A percentile compares a stretch with the other conserved stretches of the same genome.
Evolutionary conservation across 1,139 yeast species (phyloP).

Genomic region (Taphrina pruni): DNA sequence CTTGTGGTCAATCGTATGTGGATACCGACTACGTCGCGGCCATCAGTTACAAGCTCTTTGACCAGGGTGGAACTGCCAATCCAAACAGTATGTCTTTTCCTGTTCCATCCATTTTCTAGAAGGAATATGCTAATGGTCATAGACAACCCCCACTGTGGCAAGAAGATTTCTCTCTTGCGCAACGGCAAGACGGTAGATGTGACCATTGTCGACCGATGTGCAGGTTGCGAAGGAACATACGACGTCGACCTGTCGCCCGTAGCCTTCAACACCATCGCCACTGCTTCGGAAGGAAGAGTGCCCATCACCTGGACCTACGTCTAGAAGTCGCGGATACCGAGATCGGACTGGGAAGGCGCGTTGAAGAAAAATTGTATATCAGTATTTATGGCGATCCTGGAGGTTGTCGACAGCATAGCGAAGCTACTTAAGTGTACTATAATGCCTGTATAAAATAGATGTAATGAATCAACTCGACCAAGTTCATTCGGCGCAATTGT

Average conservation of each 20-base stretch:
- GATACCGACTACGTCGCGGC: slow-evolving; percentile 60
- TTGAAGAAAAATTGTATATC: neutral
- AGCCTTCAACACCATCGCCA: slow-evolving; percentile 60
- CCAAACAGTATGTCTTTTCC: slow-evolving; percentile 49
- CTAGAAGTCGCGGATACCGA: too few relatives aligned
- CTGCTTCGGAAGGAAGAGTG: slow-evolving; percentile 57
- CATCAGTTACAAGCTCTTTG: slow-evolving; percentile 52
- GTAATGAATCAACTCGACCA: neutral
- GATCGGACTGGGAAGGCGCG: slow-evolving; percentile 11
- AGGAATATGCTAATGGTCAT: too few relatives aligned
- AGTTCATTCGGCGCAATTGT: too few relatives aligned
- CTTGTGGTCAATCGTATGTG: slow-evolving; percentile 61
- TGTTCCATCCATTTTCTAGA: too few relatives aligned
- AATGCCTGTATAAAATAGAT: neutral
- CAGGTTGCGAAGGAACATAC: slow-evolving; percentile 55
- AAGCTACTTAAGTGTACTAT: neutral
- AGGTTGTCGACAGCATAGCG: slow-evolving; percentile 1
- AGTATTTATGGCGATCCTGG: neutral
- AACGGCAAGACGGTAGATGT: slow-evolving; percentile 59
- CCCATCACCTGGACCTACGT: slow-evolving; percentile 58
- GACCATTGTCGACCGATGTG: slow-evolving; percentile 63
- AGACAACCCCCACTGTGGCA: slow-evolving; percentile 59
- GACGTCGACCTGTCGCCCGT: slow-evolving; percentile 63
- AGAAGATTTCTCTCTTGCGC: slow-evolving; percentile 56
- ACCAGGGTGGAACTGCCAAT: slow-evolving; percentile 49